Evolutionary conservation across 2,329 filamentous ascomycete species (phyloP).

Genomic region (Diaporthe nobilis): DNA sequence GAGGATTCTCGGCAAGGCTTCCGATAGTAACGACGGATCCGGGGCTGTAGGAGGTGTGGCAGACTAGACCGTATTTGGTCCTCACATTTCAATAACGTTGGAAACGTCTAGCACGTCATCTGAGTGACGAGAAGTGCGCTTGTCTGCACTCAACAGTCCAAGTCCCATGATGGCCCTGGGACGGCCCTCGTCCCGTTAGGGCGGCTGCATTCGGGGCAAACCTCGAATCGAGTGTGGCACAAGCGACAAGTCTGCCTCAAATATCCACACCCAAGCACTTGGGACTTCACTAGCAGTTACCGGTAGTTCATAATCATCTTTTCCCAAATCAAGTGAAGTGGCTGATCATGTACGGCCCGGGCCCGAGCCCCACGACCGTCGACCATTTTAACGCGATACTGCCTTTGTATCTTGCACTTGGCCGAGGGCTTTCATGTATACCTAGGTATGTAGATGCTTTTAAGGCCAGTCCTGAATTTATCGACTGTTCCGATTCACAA

Average conservation of each 20-base stretch:
- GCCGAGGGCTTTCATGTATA: neutral
- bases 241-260: neutral
- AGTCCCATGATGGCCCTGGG: neutral
- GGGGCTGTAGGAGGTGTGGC: neutral
- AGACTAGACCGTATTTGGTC: slow-evolving; percentile 3
- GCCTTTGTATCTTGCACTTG: neutral
- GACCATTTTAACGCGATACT: neutral
- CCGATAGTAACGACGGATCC: neutral
- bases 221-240: neutral
- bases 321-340: neutral
- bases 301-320: neutral
- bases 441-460: no score
- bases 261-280: neutral
- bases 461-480: neutral
- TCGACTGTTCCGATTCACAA: neutral
- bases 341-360: neutral
- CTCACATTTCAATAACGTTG: neutral
- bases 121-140: neutral
- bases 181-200: slow-evolving; percentile 6
- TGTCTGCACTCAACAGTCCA: neutral
- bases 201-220: neutral
- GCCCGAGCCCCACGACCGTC: neutral
- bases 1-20: slow-evolving; percentile 5
- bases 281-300: neutral
- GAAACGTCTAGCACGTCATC: neutral